A percentile compares a stretch with the other conserved stretches of the same genome.
Evolutionary conservation across 2,329 filamentous ascomycete species (phyloP).

Genomic region (Lachnellula subtilissima): DNA sequence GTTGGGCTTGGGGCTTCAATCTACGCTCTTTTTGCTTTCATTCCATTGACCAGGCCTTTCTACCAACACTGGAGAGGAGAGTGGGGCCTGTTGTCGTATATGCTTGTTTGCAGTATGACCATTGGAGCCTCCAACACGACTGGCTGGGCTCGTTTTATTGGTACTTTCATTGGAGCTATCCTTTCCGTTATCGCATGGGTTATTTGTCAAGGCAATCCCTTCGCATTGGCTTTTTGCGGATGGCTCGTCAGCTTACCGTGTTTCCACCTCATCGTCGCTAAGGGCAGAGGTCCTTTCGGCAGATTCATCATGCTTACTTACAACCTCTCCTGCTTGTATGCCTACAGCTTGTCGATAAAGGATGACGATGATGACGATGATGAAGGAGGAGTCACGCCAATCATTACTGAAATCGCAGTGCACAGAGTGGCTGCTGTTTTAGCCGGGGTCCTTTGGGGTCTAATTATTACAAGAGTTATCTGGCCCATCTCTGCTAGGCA

Average conservation of each 20-base stretch:
- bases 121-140: slow-evolving; percentile 95
- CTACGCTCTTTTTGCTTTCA: slow-evolving; percentile 85
- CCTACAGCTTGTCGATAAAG: slow-evolving; percentile 78
- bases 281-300: slow-evolving; percentile 81
- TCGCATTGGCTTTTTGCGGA: slow-evolving; percentile 73
- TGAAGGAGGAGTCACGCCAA: slow-evolving; percentile 76
- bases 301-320: slow-evolving; percentile 94
- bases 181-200: slow-evolving; percentile 77
- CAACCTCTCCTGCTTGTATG: slow-evolving; percentile 90
- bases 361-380: slow-evolving; percentile 82
- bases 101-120: slow-evolving; percentile 98
- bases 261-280: slow-evolving; percentile 83
- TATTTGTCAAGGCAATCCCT: slow-evolving; percentile 66
- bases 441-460: slow-evolving; percentile 83
- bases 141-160: slow-evolving; percentile 77
- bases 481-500: slow-evolving; percentile 89
- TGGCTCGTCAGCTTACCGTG: slow-evolving; percentile 77
- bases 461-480: slow-evolving; percentile 81
- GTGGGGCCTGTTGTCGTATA: slow-evolving; percentile 94
- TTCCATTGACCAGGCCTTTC: slow-evolving; percentile 68
- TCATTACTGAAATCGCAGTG: slow-evolving; percentile 81
- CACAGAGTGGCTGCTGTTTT: slow-evolving; percentile 86
- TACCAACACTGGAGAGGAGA: slow-evolving; percentile 91
- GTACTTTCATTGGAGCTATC: slow-evolving; percentile 75
- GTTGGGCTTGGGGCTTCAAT: slow-evolving; percentile 85